Base-by-base conservation (phyloP, 768 basidiomycete species). In the Naganishia vishniacii region DNA sequence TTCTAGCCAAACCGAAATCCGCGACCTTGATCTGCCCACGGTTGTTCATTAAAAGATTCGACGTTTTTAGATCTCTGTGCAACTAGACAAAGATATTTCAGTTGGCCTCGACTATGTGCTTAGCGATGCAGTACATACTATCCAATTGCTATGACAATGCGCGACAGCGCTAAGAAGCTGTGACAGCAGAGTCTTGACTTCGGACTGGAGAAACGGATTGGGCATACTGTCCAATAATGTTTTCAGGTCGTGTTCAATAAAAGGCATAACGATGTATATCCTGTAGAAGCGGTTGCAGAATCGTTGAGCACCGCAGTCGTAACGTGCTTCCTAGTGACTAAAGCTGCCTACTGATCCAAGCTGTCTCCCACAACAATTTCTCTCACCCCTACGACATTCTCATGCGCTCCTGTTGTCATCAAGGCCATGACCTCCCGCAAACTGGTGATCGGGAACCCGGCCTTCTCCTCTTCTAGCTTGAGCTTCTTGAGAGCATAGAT, bases 211-310 rank as follows among this genome's bases (percentile, higher is more conserved):
- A 80, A 99, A 99, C 1, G 95, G 93, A 32, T 88, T 84, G 1
- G 93, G 92, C 95, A 98, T 98, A 66, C 90, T 80, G 26, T 88
- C 89, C 63, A 99, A 83, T 58, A 99, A 83, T 6, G 93, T 88
- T 79, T 99, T 99, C 76, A 99, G 86, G 77, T 99, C 95, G 78
- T 99, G 95, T 78, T 99, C 95, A 75, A 99, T 94, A 74, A 99
- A 99, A 77, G 95, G 92, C 93, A 95, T 95, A 37, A 98, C 95
- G 68, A 99, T 93, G 78, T 93, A 99, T 46, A 98, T 91, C 81
- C 95, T 97, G 61, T 8, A 25, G 9, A 32, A 20, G 29, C 11
- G 25, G 49, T n/a, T n/a, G n/a, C 20, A 6, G 13, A 40, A 32
- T 18, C 23, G 32, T 18, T 37, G 25, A 32, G 34, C 15, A 15